Conservation (phyloP, 805 yeast species). For the Priceomyces fermenticarens region DNA sequence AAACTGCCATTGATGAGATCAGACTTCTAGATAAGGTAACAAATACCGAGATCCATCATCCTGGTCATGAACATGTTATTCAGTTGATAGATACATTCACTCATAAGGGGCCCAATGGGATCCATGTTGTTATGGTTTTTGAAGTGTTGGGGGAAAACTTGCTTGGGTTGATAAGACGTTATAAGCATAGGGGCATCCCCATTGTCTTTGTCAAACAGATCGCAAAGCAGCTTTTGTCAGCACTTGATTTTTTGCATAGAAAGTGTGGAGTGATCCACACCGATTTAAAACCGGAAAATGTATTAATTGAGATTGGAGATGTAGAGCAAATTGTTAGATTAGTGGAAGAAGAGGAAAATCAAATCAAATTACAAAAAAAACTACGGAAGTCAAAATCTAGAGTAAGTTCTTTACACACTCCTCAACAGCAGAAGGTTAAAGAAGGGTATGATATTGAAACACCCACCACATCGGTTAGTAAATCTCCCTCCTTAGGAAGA, state of each 20-base stretch:
- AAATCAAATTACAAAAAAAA: conserved; percentile 41
- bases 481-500: conserved; percentile 39
- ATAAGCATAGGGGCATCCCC: conserved; percentile 78
- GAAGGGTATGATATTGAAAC: conserved; percentile 1
- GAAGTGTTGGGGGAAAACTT: conserved; percentile 95
- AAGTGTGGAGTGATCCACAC: conserved; percentile 75
- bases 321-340: conserved; percentile 72
- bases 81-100: conserved; percentile 78
- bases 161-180: conserved; percentile 77
- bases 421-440: conserved; percentile 4
- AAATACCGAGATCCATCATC: conserved; percentile 62
- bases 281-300: conserved; percentile 72
- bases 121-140: conserved; percentile 94
- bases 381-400: conserved; percentile 37
- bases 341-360: conserved; percentile 60
- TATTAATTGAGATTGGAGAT: conserved; percentile 76
- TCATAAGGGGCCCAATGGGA: conserved; percentile 88
- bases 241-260: conserved; percentile 69
- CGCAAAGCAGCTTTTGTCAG: conserved; percentile 71
- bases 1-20: conserved; percentile 92
- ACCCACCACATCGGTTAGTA: conserved; percentile 8
- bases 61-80: conserved; percentile 80
- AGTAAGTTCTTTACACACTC: conserved; percentile 11
- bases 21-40: conserved; percentile 67
- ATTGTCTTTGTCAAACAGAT: conserved; percentile 73